Evolutionary conservation across 2,329 filamentous ascomycete genomes (phyloP), one percentile per base, ranked within the genome.

Genomic region (Fusarium sp.): DNA sequence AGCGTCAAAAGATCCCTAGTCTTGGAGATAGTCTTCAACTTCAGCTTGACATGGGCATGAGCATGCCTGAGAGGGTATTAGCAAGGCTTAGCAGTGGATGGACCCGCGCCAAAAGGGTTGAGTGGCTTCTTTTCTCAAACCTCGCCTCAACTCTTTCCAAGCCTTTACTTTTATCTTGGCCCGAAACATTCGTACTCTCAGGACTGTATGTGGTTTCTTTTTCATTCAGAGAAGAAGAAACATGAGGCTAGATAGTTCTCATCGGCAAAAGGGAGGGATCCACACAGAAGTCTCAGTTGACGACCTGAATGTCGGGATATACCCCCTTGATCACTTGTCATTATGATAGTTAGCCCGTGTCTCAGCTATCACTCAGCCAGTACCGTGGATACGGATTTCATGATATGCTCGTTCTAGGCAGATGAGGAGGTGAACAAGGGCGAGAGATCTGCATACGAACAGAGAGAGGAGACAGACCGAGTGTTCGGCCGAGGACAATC

Each of bases 231-330:
- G 67, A 33, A 52, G 18, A 53, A 67, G 58, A 68, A 59, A 49
- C 35, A 68, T 61, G 40, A 53, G 33, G 33, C 67, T 71, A 56
- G 25, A 38, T 49, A 60, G 43, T 54, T n/a, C 30, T 61, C 15
- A 43, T 57, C 44, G 49, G 62, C 33, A 70, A 49, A 69, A 69
- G 71, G 71, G 71, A 74, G 71, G 71, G 23, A 49, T 52, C 52
- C 54, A 54, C 63, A 72, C 62, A 46, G 58, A 23, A 9, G 71
- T 74, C 67, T 72, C 71, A 74, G 67, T 72, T 74, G 56, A 58
- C 11, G 49, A 74, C 71, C 71, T 74, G 67, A 74, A 72, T 46
- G 67, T 35, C 56, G 71, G 71, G 64, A 69, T 68, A 49, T 60
- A 63, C 64, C 46, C 71, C 67, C 60, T 68, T 61, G 33, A 47